Evolutionary conservation across 192 early-diverging fungal species (phyloP), one percentile per base, ranked within the genome.

Genomic region (Backusella macrospora): DNA sequence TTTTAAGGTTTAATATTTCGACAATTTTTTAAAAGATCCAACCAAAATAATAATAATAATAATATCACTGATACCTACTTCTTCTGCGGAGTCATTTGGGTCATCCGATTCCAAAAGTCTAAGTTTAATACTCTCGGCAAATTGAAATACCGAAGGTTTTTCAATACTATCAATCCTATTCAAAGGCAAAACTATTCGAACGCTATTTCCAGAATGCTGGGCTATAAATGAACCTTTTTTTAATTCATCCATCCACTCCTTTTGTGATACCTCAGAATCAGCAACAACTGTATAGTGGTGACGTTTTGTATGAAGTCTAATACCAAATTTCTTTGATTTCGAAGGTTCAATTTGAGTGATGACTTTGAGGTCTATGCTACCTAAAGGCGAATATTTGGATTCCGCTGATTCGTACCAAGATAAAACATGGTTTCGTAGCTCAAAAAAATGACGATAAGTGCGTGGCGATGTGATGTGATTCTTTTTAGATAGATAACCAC

Each of bases 171-270:
- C 40, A 34, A 91, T 86, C 21, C 75, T 85, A n/a, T 73, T 79
- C 26, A 88, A 81, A 1, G 89, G 90, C 21, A 91, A 73, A 7
- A 87, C 85, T 21, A 91, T 84, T 68, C 83, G 86, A 64, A 90
- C 82, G 44, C 84, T 88, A 40, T 85, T 80, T 9, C 86, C 87
- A 40, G 77, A 76, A 79, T 87, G 87, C 34, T 84, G 83, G 46
- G 89, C 86, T 6, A 84, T 76, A 45, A 90, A 84, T 16, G 88
- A 80, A 5, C 83, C 81, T 68, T 78, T 82, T 65, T 84, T 74
- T 16, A 91, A 70, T 42, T 82, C 78, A 62, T 86, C 85, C n/a
- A 89, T 81, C 85, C 90, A 91, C 75, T 91, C 90, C 0, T 82
- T 68, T 67, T 68, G 79, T 5, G 71, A 72, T 5, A 83, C 64